Base-by-base conservation (phyloP, 257 asterid species). In the Echium plantagineum region DNA sequence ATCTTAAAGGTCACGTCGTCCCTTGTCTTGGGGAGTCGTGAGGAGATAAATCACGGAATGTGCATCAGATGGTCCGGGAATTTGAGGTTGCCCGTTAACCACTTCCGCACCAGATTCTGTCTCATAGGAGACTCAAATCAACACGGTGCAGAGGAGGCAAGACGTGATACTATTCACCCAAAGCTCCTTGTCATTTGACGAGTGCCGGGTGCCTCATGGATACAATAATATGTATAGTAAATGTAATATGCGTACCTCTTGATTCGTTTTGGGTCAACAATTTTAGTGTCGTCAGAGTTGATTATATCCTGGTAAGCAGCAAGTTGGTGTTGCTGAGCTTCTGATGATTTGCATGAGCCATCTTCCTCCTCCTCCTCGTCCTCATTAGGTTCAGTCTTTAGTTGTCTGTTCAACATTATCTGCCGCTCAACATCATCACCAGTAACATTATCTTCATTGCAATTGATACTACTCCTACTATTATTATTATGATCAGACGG, bases 261-360 rank as follows among this genome's bases (percentile, higher is more conserved):
- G 66, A 90, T 85, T 77, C 95, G 75, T 74, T 90, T 90, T 0
- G 97, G 96, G 80, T 90, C 95, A 38, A 63, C 64, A 24, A 89
- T 78, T 60, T 79, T 24, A 24, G 2, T 83, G 13, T 83, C 84
- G 1, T 51, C 61, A 48, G 85, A 79, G 75, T 63, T 35, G 38
- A 31, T 5, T 1, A 7, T 66, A 20, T 83, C 89, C 9, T 64
- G 2, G 49, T 30, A 52, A n/a, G 74, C 78, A n/a, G 74, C 78
- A 66, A 69, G 53, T 2, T 5, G 64, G 20, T 67, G 61, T 53
- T 64, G 57, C 19, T 21, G 59, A 55, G 59, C 52, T 17, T 71
- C 82, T 26, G 79, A 88, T 1, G 90, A 78, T 15, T 80, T 76
- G 81, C 85, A 78, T 35, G 81, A 78, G 78, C 85, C 77, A 30